Evolutionary conservation across 176 grass and related monocot genomes (phyloP).

Genomic region (Juncus inflexus): DNA sequence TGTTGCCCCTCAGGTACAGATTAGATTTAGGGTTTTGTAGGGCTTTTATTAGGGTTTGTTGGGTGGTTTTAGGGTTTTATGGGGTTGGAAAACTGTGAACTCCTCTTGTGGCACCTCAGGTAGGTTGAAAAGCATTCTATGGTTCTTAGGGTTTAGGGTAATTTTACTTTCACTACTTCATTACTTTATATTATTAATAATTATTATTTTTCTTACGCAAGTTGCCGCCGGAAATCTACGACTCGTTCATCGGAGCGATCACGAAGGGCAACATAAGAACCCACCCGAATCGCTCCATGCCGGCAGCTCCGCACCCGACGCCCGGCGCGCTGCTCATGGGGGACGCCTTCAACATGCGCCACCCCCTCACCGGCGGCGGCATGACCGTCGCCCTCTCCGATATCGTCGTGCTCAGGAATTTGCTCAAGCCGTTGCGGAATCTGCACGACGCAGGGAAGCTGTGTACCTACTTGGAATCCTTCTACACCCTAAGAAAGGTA

Average conservation of each 20-base stretch:
- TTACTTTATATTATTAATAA: not conserved
- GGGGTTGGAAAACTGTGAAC: too few relatives aligned
- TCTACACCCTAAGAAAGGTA: constrained; percentile 95
- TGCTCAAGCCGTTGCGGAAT: constrained; percentile 85
- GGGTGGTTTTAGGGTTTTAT: too few relatives aligned
- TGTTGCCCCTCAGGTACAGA: constrained; percentile 84
- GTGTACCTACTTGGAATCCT: constrained; percentile 90
- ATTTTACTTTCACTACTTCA: too few relatives aligned
- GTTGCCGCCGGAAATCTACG: constrained; percentile 63
- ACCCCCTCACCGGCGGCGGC: constrained; percentile 93
- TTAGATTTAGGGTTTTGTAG: too few relatives aligned
- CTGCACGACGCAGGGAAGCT: constrained; percentile 73
- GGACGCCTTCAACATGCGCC: constrained; percentile 98
- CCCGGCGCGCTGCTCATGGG: constrained; percentile 95
- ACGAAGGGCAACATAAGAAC: constrained; percentile 94
- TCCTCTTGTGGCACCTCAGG: too few relatives aligned
- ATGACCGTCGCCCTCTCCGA: constrained; percentile 98
- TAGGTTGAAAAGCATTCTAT: too few relatives aligned
- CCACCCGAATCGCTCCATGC: constrained; percentile 93
- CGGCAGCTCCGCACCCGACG: constrained; percentile 78
- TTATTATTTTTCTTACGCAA: not conserved
- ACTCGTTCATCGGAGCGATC: constrained; percentile 71
- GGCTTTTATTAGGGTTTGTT: too few relatives aligned
- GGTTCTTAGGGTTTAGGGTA: too few relatives aligned
- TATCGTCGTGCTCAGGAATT: constrained; percentile 72